Percentiles rank a stretch among this genome's conserved stretches.
These are phyloP conservation scores for Naematelia encephala DNA, from an alignment of 768 basidiomycete species.

Conservation along the genomic window DNA sequence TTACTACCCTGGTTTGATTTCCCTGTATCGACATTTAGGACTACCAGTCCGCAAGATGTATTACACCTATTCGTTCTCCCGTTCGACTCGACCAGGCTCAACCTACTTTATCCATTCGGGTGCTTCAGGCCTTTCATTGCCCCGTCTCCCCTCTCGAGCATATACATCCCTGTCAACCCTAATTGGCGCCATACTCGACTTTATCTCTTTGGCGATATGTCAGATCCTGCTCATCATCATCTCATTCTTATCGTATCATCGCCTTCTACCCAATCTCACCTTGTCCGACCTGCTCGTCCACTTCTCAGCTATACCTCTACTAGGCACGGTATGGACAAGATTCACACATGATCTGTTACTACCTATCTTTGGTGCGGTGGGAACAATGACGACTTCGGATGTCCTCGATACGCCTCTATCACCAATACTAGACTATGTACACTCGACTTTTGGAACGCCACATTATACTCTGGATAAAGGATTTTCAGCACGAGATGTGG, in stretches of 20 bases:
- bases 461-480: conserved; percentile 67
- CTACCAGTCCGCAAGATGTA: conserved; percentile 59
- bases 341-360: conserved; percentile 61
- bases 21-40: conserved; percentile 63
- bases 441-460: conserved; percentile 63
- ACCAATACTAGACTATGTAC: conserved; percentile 69
- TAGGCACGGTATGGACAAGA: conserved; percentile 57
- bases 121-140: conserved; percentile 57
- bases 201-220: conserved; percentile 54
- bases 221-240: conserved; percentile 50
- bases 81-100: conserved; percentile 8
- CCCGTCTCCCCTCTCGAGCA: conserved; percentile 51
- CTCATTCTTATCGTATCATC: conserved; percentile 37
- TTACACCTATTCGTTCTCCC: conserved; percentile 72
- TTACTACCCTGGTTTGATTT: conserved; percentile 69
- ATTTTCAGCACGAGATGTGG: conserved; percentile 48
- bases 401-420: conserved; percentile 62
- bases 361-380: conserved; percentile 70
- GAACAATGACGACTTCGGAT: conserved; percentile 62
- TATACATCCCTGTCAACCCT: conserved; percentile 12
- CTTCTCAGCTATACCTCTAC: conserved; percentile 54
- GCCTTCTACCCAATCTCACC: conserved; percentile 51
- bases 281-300: conserved; percentile 54
- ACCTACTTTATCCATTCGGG: conserved; percentile 68
- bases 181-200: conserved; percentile 6